These are phyloP conservation scores for Aspergillus piperis DNA, from an alignment of 2,329 filamentous ascomycete genomes.

Conservation along the genomic window DNA sequence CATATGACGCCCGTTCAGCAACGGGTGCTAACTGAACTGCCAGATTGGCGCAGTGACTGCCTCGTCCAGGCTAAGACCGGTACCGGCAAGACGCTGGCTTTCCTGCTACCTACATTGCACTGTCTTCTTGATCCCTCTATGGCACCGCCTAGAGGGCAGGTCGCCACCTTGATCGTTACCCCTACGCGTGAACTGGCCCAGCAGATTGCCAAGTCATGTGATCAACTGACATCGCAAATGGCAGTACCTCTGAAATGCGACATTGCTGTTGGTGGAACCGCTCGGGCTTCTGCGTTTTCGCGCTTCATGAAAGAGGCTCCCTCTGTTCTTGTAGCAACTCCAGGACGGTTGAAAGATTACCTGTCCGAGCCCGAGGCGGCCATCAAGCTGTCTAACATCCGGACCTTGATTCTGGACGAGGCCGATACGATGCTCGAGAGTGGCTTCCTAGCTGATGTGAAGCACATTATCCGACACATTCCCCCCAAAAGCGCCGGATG, in stretches of 20 bases:
- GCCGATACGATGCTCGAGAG: slow-evolving; percentile 37
- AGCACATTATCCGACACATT: slow-evolving; percentile 53
- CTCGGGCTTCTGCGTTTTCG: slow-evolving; percentile 28
- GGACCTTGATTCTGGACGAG: slow-evolving; percentile 53
- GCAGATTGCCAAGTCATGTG: slow-evolving; percentile 52
- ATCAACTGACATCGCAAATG: slow-evolving; percentile 46
- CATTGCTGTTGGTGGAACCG: slow-evolving; percentile 47
- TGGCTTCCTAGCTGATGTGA: slow-evolving; percentile 54
- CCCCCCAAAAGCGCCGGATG: slow-evolving; percentile 51
- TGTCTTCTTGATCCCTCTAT: slow-evolving; percentile 41
- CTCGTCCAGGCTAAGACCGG: slow-evolving; percentile 57
- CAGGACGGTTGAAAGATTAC: slow-evolving; percentile 51
- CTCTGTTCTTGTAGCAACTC: slow-evolving; percentile 50
- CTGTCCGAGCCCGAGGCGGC: slow-evolving; percentile 46
- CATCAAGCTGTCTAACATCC: slow-evolving; percentile 49
- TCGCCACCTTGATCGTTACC: slow-evolving; percentile 51
- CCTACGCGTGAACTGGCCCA: slow-evolving; percentile 53
- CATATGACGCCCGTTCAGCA: slow-evolving; percentile 58
- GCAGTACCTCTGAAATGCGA: slow-evolving; percentile 44
- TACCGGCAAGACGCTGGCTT: slow-evolving; percentile 54
- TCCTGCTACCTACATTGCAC: slow-evolving; percentile 51
- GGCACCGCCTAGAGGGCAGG: slow-evolving; percentile 36
- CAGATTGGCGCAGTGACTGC: slow-evolving; percentile 52
- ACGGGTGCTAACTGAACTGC: slow-evolving; percentile 54
- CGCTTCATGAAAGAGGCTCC: slow-evolving; percentile 33